Conservation (phyloP, 768 basidiomycete genomes). For the Naganishia friedmannii region DNA sequence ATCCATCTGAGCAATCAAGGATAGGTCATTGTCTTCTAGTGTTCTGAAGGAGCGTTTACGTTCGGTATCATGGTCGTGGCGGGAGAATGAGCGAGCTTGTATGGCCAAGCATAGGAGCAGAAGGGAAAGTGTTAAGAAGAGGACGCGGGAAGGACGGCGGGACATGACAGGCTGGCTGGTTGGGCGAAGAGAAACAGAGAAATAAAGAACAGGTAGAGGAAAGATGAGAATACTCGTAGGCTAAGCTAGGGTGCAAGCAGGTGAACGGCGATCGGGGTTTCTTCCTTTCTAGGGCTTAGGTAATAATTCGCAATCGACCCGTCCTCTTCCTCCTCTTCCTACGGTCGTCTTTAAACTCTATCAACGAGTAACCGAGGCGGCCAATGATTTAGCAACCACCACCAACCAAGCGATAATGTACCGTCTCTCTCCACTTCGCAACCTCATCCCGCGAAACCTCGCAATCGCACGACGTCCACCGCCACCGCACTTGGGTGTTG, state of each 20-base stretch:
- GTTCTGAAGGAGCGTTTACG: slow-evolving; percentile 14
- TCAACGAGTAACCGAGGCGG: no score
- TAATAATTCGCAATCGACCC: background rate
- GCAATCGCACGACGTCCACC: no score
- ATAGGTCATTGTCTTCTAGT: slow-evolving; percentile 1
- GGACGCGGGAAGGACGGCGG: background rate
- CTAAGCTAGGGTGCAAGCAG: no score
- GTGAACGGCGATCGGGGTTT: slow-evolving; percentile 3
- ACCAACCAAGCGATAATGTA: background rate
- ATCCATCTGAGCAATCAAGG: slow-evolving; percentile 2
- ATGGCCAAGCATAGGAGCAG: background rate
- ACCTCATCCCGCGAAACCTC: background rate
- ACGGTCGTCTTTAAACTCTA: no score
- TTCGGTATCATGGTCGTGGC: background rate
- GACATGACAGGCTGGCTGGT: background rate
- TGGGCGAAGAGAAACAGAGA: background rate
- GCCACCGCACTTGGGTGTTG: no score
- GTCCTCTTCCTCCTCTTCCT: background rate
- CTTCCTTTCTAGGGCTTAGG: background rate
- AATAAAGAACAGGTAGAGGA: no score
- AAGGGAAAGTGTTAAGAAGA: background rate
- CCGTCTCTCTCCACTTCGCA: background rate
- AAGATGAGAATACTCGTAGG: no score
- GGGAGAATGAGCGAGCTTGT: background rate
- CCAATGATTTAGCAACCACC: no score